Percentiles rank a stretch among this genome's conserved stretches.
These are phyloP conservation scores for Diaporthe sp. DNA, from an alignment of 2,329 filamentous ascomycete genomes.

Conservation along the genomic window DNA sequence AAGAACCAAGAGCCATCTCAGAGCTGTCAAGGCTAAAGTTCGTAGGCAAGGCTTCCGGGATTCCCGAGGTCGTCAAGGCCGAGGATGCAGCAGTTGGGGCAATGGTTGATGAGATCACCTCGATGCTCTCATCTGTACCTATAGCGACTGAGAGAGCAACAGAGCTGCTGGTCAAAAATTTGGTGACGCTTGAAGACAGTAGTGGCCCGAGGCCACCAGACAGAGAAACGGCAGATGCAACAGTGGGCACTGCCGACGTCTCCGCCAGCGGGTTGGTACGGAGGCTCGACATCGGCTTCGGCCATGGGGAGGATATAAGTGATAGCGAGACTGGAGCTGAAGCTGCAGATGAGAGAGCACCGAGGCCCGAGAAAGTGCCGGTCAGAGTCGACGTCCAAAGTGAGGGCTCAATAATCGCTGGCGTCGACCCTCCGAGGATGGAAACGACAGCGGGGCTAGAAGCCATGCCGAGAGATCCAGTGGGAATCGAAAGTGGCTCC, in stretches of 20 bases:
- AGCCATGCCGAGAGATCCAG: background rate
- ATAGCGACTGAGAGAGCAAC: background rate
- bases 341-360: background rate
- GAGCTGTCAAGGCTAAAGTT: conserved; percentile 34
- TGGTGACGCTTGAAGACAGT: conserved; percentile 27
- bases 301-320: conserved; percentile 2
- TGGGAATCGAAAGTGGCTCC: conserved; percentile 18
- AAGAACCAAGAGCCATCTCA: conserved; percentile 28
- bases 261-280: background rate
- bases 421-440: conserved; percentile 22
- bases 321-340: background rate
- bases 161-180: background rate
- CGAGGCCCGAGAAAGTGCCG: conserved; percentile 28
- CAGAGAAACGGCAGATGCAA: conserved; percentile 32
- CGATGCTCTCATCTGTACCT: conserved; percentile 11
- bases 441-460: conserved; percentile 26
- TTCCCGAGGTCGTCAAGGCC: conserved; percentile 38
- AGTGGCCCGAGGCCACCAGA: conserved; percentile 38
- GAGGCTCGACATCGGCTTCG: background rate
- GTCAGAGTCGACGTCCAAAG: conserved; percentile 29
- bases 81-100: conserved; percentile 38
- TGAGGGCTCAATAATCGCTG: background rate
- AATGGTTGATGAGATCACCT: conserved; percentile 37
- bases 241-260: conserved; percentile 15
- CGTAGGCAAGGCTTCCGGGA: conserved; percentile 35